A percentile compares a stretch with the other conserved stretches of the same genome.
Evolutionary conservation across 495 filamentous ascomycete species (phyloP).

Genomic region (Cercophora scortea): DNA sequence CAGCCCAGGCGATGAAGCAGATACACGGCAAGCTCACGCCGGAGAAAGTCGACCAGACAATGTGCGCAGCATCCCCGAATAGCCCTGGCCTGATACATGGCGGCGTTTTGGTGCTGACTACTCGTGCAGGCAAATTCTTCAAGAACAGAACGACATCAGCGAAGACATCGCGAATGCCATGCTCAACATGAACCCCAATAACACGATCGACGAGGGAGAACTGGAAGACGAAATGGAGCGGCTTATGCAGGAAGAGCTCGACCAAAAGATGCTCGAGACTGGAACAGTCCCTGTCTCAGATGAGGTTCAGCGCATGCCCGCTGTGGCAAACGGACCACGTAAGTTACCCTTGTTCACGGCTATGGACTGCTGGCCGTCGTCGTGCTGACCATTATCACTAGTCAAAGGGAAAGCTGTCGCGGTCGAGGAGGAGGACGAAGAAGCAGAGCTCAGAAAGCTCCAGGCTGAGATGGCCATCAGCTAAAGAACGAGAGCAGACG

Average conservation of each 20-base stretch:
- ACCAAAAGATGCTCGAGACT: constrained; percentile 88
- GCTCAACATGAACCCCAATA: constrained; percentile 58
- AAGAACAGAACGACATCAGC: constrained; percentile 85
- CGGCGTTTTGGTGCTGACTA: constrained; percentile 13
- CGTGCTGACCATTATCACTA: constrained; percentile 24
- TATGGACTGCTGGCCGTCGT: background rate
- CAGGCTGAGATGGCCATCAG: constrained; percentile 98
- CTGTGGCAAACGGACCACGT: constrained; percentile 65
- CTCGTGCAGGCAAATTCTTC: constrained; percentile 71
- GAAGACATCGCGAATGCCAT: constrained; percentile 87
- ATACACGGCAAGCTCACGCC: constrained; percentile 88
- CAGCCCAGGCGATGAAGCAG: constrained; percentile 77
- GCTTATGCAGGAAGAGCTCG: constrained; percentile 80
- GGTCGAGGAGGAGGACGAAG: constrained; percentile 84
- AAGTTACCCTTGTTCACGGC: constrained; percentile 30
- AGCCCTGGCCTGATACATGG: background rate
- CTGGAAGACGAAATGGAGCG: constrained; percentile 69
- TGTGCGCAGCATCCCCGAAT: constrained; percentile 53
- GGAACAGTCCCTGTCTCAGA: constrained; percentile 60
- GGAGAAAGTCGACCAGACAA: constrained; percentile 88
- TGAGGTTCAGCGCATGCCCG: constrained; percentile 64
- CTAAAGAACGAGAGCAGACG: constrained; percentile 8
- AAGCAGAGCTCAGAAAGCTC: constrained; percentile 86
- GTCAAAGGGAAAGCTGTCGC: constrained; percentile 52
- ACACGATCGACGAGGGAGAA: constrained; percentile 77